Base-by-base conservation (phyloP, 2,329 filamentous ascomycete genomes). In the Sodiomyces alkalinus region DNA sequence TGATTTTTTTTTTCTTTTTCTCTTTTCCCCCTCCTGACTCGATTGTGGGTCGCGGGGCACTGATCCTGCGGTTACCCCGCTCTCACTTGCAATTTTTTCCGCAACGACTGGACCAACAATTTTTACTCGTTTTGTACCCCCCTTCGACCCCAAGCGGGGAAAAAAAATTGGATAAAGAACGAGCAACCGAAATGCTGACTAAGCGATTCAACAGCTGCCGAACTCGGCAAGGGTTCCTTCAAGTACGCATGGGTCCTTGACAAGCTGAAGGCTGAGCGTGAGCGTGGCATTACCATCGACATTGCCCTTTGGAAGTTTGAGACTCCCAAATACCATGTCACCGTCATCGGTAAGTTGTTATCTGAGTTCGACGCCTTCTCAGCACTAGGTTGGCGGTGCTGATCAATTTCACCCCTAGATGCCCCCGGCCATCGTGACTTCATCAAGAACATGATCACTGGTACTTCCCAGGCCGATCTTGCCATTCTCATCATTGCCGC, bases 381-480 rank as follows among this genome's bases (percentile, higher is more conserved):
- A 22, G 6, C 13, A 19, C n/a, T n/a, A 2, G 13, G 10, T 11
- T 11, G 4, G 7, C 21, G 12, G 19, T 28, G 6, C 15, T 4
- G n/a, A 18, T 3, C 5, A 14, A 30, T 39, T 16, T 31, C 30
- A 3, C 14, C 10, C 11, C 7, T 46, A 80, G 82, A 98, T 58
- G 90, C 90, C 63, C 90, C 90, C 56, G 90, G 90, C 68, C 90
- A 98, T 70, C 87, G 90, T 90, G 90, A 98, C 61, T 98, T 96
- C 77, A 96, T 98, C 83, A 98, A 98, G 87, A 98, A 96, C 86
- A 98, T 98, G 90, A 98, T 98, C 66, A 96, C 90, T 80, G 90
- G 90, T 86, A 96, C 90, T 58, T 98, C 90, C 64, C 90, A 96
- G 80, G 90, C 90, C 53, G 90, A 98, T 60, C 96, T 90, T 70